Evolutionary conservation across 148 eudicot species (phyloP).

Genomic region (Rhododendron molle): DNA sequence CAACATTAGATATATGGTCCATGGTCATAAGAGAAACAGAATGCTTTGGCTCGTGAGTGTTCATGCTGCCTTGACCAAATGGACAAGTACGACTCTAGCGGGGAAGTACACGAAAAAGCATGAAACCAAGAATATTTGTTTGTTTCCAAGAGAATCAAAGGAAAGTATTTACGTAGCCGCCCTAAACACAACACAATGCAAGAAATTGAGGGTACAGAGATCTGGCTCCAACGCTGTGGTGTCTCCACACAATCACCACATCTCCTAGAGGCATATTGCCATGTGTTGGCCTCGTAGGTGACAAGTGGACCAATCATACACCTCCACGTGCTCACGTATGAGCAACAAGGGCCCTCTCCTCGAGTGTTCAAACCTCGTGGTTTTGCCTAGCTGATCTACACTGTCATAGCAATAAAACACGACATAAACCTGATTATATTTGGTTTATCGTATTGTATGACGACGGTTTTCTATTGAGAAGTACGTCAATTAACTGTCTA

Average conservation of each 20-base stretch:
- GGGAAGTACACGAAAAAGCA: not conserved
- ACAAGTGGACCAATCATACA: not conserved
- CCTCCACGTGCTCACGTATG: not conserved
- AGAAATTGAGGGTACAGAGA: not conserved
- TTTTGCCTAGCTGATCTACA: not conserved
- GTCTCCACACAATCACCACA: not conserved
- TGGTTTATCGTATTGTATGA: not conserved
- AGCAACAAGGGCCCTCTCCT: not conserved
- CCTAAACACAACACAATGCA: not conserved
- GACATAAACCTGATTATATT: not conserved
- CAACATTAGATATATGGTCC: not conserved
- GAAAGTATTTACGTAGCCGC: not conserved
- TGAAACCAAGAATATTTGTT: not conserved
- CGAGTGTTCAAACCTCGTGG: not conserved
- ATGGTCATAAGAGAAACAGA: not conserved
- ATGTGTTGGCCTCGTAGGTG: not conserved
- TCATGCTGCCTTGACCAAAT: not conserved
- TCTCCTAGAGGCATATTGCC: not conserved
- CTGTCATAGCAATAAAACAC: not conserved
- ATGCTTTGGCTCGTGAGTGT: not conserved
- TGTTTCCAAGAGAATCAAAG: not conserved
- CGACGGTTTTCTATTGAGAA: not conserved
- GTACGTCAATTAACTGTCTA: not conserved
- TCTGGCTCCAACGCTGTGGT: not conserved
- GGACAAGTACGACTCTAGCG: not conserved